A percentile compares a stretch with the other conserved stretches of the same genome.
These are phyloP conservation scores for Penicillium occitanis DNA, from an alignment of 2,329 filamentous ascomycete genomes.

Conservation along the genomic window DNA sequence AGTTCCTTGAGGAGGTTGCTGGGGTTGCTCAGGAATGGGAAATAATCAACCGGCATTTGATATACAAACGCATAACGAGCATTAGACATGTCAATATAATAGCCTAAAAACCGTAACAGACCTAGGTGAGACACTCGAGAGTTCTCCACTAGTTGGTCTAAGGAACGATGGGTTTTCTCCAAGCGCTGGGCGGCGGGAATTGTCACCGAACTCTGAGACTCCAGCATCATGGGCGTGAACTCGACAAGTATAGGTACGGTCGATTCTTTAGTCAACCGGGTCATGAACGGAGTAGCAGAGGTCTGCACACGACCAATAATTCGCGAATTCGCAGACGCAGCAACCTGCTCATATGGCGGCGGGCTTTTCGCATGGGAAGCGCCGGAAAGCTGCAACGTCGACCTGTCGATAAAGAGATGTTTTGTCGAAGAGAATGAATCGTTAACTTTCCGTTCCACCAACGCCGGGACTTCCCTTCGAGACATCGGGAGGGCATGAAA, in stretches of 20 bases:
- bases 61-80: slow-evolving; percentile 62
- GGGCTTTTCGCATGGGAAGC: slow-evolving; percentile 42
- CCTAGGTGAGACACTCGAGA: slow-evolving; percentile 43
- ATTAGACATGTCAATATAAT: slow-evolving; percentile 57
- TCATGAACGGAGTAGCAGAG: slow-evolving; percentile 37
- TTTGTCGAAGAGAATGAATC: slow-evolving; percentile 31
- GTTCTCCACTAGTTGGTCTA: slow-evolving; percentile 45
- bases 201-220: slow-evolving; percentile 32
- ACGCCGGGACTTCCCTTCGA: slow-evolving; percentile 13
- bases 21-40: slow-evolving; percentile 44
- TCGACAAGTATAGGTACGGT: slow-evolving; percentile 44
- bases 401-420: slow-evolving; percentile 41
- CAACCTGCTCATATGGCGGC: slow-evolving; percentile 45
- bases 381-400: slow-evolving; percentile 41
- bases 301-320: slow-evolving; percentile 42
- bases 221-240: slow-evolving; percentile 43
- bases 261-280: slow-evolving; percentile 33
- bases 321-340: slow-evolving; percentile 44
- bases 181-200: slow-evolving; percentile 34
- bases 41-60: slow-evolving; percentile 54
- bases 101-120: slow-evolving; percentile 49
- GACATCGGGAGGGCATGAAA: slow-evolving; percentile 17
- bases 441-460: slow-evolving; percentile 26
- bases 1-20: slow-evolving; percentile 38
- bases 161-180: slow-evolving; percentile 38